Percentiles rank a stretch among this genome's conserved stretches.
phyloP scores from a whole-genome alignment of 768 basidiomycete species.

The Leccinum sublutescens region DNA sequence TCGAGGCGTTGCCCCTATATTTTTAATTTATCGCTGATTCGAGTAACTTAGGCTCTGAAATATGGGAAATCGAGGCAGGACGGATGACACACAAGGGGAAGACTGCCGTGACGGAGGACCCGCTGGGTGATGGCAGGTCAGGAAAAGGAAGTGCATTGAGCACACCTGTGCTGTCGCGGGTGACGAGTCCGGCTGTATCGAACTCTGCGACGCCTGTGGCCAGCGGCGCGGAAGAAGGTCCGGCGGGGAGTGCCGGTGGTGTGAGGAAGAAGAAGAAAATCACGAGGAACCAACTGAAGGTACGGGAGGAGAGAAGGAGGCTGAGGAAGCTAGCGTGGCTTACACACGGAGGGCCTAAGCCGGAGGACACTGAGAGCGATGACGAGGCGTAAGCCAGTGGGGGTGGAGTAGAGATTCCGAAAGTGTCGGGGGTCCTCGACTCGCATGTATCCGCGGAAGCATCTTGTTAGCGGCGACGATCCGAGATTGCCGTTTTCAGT shows the following conservation, averaged over 20 bases:
- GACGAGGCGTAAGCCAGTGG: slow-evolving; percentile 19
- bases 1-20: slow-evolving; percentile 1
- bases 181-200: slow-evolving; percentile 70
- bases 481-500: slow-evolving; percentile 30
- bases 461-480: slow-evolving; percentile 24
- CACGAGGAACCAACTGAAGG: slow-evolving; percentile 89
- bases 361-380: slow-evolving; percentile 80
- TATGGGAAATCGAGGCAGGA: slow-evolving; percentile 91
- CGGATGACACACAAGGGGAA: slow-evolving; percentile 88
- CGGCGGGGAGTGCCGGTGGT: slow-evolving; percentile 33
- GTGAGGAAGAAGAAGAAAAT: slow-evolving; percentile 85
- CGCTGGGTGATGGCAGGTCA: slow-evolving; percentile 67
- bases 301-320: slow-evolving; percentile 80
- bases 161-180: slow-evolving; percentile 68
- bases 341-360: slow-evolving; percentile 75
- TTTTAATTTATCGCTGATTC: slow-evolving; percentile 19
- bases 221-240: slow-evolving; percentile 70
- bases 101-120: slow-evolving; percentile 79
- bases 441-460: slow-evolving; percentile 26
- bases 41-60: slow-evolving; percentile 67
- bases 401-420: neutral
- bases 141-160: slow-evolving; percentile 69
- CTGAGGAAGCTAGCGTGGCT: slow-evolving; percentile 82
- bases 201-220: slow-evolving; percentile 70
- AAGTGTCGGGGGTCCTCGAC: slow-evolving; percentile 22